Conservation (phyloP, 352 stramenopile species). For the Globisporangium nodosum region DNA sequence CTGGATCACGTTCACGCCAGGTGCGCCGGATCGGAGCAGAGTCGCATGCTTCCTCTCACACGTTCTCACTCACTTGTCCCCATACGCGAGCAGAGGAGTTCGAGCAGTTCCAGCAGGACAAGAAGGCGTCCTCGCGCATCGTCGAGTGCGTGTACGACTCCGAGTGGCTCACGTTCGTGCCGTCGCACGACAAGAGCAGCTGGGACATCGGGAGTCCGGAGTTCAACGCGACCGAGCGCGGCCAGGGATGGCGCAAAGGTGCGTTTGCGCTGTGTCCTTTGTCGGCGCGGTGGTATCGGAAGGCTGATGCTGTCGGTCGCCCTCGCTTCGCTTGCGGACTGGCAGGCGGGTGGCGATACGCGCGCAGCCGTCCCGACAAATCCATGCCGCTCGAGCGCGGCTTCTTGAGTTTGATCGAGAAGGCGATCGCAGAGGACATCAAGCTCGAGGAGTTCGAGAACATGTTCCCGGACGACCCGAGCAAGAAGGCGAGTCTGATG, state of each 20-base stretch:
- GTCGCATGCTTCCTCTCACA: not conserved
- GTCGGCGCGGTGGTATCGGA: no score
- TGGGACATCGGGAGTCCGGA: conserved; percentile 65
- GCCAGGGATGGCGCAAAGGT: conserved; percentile 80
- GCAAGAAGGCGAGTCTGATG: conserved; percentile 40
- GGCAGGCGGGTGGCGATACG: conserved; percentile 69
- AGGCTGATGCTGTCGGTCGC: no score
- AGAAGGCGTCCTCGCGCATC: conserved; percentile 78
- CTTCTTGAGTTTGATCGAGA: conserved; percentile 57
- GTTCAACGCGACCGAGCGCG: conserved; percentile 57
- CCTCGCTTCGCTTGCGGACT: not conserved
- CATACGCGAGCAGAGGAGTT: conserved; percentile 47
- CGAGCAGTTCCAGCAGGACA: conserved; percentile 72
- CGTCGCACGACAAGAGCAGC: conserved; percentile 77
- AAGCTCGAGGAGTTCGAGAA: conserved; percentile 76
- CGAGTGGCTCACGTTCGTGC: conserved; percentile 80
- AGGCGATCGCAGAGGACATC: conserved; percentile 69
- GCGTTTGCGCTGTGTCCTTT: not conserved
- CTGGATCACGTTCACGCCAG: conserved; percentile 81
- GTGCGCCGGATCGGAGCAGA: conserved; percentile 16
- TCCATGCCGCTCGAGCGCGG: conserved; percentile 58
- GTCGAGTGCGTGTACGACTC: conserved; percentile 79
- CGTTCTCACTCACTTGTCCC: no score
- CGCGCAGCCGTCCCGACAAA: conserved; percentile 60
- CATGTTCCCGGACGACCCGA: conserved; percentile 66